These are phyloP conservation scores for Astrothelium subdiscretum DNA, from an alignment of 495 filamentous ascomycete genomes.

Conservation along the genomic window DNA sequence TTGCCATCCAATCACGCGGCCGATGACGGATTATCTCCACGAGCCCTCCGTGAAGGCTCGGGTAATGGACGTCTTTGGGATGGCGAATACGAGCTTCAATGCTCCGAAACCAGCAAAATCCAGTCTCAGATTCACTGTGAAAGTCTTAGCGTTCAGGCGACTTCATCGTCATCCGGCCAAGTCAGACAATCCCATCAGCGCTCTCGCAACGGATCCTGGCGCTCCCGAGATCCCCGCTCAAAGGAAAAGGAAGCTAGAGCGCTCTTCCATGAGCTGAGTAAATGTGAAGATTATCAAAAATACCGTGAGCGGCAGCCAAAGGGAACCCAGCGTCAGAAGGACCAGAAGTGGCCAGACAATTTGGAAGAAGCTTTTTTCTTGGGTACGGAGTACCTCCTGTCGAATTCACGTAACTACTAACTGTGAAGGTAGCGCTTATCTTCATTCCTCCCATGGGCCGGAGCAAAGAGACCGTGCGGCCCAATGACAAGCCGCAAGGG, in stretches of 20 bases:
- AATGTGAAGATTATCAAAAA: conserved; percentile 48
- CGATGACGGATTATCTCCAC: not conserved
- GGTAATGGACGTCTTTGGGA: not conserved
- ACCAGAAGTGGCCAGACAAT: conserved; percentile 66
- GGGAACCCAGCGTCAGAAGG: conserved; percentile 40
- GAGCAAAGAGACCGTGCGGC: conserved; percentile 51
- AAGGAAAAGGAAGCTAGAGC: conserved; percentile 17
- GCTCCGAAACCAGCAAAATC: not conserved
- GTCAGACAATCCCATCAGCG: not conserved
- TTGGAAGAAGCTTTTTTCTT: conserved; percentile 83
- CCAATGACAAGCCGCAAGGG: conserved; percentile 61
- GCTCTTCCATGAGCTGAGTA: conserved; percentile 17
- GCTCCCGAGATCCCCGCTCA: not conserved
- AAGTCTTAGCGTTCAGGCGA: not conserved
- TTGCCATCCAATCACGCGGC: not conserved
- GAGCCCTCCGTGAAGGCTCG: not conserved
- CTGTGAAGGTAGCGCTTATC: conserved; percentile 51
- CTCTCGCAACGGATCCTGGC: not conserved
- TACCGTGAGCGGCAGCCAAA: conserved; percentile 56
- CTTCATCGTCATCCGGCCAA: not conserved
- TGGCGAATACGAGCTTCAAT: not conserved
- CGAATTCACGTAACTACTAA: conserved; percentile 14
- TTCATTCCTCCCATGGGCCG: conserved; percentile 73
- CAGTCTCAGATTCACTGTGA: not conserved
- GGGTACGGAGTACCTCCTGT: conserved; percentile 39